These are phyloP conservation scores for Trichosanthes cucumerina DNA, from an alignment of 306 rosid genomes.

Conservation along the genomic window DNA sequence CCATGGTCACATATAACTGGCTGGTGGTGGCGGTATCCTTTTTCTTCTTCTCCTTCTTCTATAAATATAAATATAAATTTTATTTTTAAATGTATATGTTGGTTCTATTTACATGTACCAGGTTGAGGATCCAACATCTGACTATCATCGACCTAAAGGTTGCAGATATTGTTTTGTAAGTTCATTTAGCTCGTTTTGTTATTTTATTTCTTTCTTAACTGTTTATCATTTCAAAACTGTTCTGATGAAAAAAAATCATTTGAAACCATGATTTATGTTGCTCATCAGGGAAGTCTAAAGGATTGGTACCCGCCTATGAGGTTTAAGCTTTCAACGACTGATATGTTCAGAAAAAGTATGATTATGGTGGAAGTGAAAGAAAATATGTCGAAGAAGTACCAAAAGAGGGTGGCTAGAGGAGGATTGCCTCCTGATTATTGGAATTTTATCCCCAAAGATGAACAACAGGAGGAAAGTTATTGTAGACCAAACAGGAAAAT, in stretches of 20 bases:
- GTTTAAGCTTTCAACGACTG: conserved; percentile 66
- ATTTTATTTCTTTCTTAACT: conserved; percentile 2
- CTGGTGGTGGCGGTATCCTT: background rate
- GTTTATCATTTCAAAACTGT: background rate
- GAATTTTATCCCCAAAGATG: conserved; percentile 62
- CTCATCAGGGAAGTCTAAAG: conserved; percentile 41
- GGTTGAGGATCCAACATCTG: conserved; percentile 31
- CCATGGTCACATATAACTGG: background rate
- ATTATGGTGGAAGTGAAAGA: conserved; percentile 59
- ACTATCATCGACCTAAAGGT: conserved; percentile 24
- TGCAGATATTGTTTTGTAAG: conserved; percentile 87
- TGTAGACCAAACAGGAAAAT: conserved; percentile 40
- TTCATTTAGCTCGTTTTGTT: conserved; percentile 14
- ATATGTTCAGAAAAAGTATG: conserved; percentile 50
- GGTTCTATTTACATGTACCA: conserved; percentile 21
- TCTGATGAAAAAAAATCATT: background rate
- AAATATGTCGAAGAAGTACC: conserved; percentile 19
- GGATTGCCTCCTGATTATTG: conserved; percentile 62
- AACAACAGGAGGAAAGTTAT: conserved; percentile 47
- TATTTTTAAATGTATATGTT: background rate
- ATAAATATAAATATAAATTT: background rate
- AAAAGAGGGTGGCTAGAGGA: conserved; percentile 24
- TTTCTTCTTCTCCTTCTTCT: background rate
- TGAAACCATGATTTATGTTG: conserved; percentile 18
- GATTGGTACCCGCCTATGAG: conserved; percentile 57